Base-by-base conservation (phyloP, 1,284 basidiomycete genomes). In the Blastosporella zonata region DNA sequence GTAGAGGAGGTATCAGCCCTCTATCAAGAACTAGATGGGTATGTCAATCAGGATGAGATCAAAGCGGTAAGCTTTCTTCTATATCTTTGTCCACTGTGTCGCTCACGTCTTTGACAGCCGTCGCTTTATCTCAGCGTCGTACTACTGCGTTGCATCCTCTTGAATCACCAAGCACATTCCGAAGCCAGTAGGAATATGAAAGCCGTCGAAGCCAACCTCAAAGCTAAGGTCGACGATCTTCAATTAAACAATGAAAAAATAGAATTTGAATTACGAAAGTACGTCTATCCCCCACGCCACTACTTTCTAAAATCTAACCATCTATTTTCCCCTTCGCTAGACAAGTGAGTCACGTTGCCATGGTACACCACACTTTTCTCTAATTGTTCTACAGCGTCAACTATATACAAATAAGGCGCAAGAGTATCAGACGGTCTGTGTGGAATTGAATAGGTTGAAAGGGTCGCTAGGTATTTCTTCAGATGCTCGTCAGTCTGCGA, bases 1-100 rank as follows among this genome's bases (percentile, higher is more conserved):
- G 86, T 90, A 50, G 87, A 90, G 65, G 87, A 90, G 70, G 84
- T 90, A 39, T 77, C 80, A 43, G 71, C 74, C 49, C 76, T 90
- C 55, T 84, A 87, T 66, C 77, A 79, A 60, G 87, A 89, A 68
- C 73, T 90, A 52, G 76, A 86, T 63, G 78, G 79, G 50, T 90
- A 84, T 84, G 66, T 90, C 48, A 71, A 71, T 43, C 70, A 74
- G 49, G 79, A 84, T 59, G 69, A 67, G 65, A 77, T 81, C 56
- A 80, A 82, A 52, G 78, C 82, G 69, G 86, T 86, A 61, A 52
- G 71, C 54, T 38, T 20, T 28, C 18, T 28, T 36, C 34, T 55
- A 46, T 44, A 8, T 41, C 35, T 10, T 43, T 45, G 43, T 12
- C 21, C 21, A n/a, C 29, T 37, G 9, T 13, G 13, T 23, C 20